Base-by-base conservation (phyloP, 345 rosid species). In the Psidium guajava region DNA sequence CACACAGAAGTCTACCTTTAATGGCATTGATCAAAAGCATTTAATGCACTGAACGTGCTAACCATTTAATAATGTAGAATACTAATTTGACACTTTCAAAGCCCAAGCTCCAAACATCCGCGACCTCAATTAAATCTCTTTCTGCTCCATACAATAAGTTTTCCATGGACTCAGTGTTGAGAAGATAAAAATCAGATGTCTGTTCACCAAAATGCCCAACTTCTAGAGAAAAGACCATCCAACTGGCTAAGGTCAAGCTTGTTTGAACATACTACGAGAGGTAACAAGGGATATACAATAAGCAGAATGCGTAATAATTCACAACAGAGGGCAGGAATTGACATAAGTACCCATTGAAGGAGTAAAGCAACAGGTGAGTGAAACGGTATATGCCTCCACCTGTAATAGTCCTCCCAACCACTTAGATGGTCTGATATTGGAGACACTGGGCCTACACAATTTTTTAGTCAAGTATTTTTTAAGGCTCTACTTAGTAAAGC, bases 281-380 rank as follows among this genome's bases (percentile, higher is more conserved):
- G 0, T 32, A 69, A 69, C 80, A 1, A 32, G 25, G 25, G 77
- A 13, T 36, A 36, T 18, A 69, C 77, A 32, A 36, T 36, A 36
- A 36, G 77, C 77, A 36, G 21, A 40, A 87, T 14, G 81, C 86
- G 54, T 84, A 81, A 84, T 64, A 0, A 69, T 69, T 69, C 47
- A 32, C 47, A 36, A 69, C 0, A 0, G 53, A 85, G 57, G 13
- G 20, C 8, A 0, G 32, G 14, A 51, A 24, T 50, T 64, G 47
- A 83, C 85, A 82, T 83, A 1, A 40, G 1, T 97, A 97, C 99
- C 98, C 98, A 96, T 86, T 96, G 99, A 84, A 97, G 98, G 88
- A 96, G 95, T 87, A 97, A 87, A 87, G 98, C 95, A 87, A 89
- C 94, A 59, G 99, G 98, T 61, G 99, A 97, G 89, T 91, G 86